Percentiles rank a stretch among this genome's conserved stretches.
phyloP scores from a whole-genome alignment of 2,329 filamentous ascomycete genomes.

The Fusarium begoniae region DNA sequence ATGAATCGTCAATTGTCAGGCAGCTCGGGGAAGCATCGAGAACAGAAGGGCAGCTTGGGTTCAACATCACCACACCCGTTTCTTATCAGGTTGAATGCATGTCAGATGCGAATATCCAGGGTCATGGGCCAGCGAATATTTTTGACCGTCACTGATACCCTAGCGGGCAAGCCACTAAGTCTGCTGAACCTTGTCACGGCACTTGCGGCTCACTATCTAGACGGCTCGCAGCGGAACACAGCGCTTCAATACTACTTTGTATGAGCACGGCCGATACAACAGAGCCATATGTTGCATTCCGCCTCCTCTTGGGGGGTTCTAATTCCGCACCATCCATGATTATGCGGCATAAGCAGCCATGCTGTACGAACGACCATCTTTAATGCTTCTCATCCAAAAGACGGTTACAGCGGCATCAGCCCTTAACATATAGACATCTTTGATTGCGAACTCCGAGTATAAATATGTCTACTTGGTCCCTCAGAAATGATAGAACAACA shows the following conservation, averaged over 20 bases:
- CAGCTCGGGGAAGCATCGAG: accelerated
- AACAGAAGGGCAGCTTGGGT: background rate
- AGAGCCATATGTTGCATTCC: background rate
- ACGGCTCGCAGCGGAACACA: background rate
- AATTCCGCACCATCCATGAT: background rate
- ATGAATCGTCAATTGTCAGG: background rate
- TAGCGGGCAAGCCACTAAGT: background rate
- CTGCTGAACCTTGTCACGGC: background rate
- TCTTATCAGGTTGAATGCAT: background rate
- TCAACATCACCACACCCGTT: no score
- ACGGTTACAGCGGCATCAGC: background rate
- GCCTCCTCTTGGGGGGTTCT: background rate
- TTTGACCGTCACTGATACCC: background rate
- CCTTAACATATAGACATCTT: background rate
- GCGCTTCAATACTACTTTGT: background rate
- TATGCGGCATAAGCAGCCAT: background rate
- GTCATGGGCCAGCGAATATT: background rate
- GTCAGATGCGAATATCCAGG: background rate
- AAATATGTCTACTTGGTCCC: background rate
- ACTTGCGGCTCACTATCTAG: background rate
- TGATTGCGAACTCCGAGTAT: background rate
- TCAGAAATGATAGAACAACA: background rate
- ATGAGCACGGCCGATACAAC: background rate
- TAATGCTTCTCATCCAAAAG: background rate
- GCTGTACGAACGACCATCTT: background rate